Percentiles rank a stretch among this genome's conserved stretches.
These are phyloP conservation scores for Stephania cephalantha DNA, from an alignment of 164 flowering plant genomes.

Conservation along the genomic window DNA sequence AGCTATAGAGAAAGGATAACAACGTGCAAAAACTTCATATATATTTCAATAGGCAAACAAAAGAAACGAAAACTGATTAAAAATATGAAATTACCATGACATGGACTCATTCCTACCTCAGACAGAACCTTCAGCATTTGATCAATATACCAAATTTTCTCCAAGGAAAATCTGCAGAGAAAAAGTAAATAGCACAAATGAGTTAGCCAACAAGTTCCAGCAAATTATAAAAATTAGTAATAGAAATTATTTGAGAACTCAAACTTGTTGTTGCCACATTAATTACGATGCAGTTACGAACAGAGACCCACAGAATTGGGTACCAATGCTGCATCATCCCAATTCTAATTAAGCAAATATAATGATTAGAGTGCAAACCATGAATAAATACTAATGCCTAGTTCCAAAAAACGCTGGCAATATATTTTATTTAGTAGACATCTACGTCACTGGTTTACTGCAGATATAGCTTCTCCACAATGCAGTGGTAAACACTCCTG, in stretches of 20 bases:
- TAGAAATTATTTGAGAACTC: neutral
- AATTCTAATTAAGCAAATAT: too few relatives aligned
- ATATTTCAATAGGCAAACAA: too few relatives aligned
- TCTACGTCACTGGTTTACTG: too few relatives aligned
- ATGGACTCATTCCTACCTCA: conserved; percentile 48
- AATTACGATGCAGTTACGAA: neutral
- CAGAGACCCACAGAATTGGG: neutral
- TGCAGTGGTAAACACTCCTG: too few relatives aligned
- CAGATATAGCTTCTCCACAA: too few relatives aligned
- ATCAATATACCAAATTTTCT: conserved; percentile 94
- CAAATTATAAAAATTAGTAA: neutral
- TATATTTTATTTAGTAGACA: too few relatives aligned
- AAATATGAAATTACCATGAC: neutral
- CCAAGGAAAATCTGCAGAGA: conserved; percentile 69
- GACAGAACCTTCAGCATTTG: conserved; percentile 96
- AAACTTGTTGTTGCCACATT: neutral
- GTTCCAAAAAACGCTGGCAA: too few relatives aligned
- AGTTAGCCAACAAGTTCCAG: neutral
- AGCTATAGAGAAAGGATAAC: too few relatives aligned
- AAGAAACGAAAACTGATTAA: too few relatives aligned
- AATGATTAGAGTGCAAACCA: neutral
- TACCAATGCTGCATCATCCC: neutral
- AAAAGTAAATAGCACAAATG: neutral
- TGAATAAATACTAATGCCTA: too few relatives aligned
- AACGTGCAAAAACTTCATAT: too few relatives aligned